Conservation (phyloP, 192 early-diverging fungal species). For the Neocallimastix lanati region DNA sequence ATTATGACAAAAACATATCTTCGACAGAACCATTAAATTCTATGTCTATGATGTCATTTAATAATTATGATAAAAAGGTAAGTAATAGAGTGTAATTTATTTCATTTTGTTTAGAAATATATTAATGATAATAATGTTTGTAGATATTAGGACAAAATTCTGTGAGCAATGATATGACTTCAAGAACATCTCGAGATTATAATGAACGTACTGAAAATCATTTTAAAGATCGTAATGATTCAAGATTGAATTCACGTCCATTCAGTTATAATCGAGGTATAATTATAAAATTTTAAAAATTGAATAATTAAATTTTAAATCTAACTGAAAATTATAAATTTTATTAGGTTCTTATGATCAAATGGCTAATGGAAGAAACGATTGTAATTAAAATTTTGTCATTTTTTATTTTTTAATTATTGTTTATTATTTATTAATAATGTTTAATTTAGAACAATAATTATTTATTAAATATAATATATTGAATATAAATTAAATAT, state of each 20-base stretch:
- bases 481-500: no score
- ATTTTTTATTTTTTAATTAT: no score
- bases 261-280: neutral
- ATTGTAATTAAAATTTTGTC: neutral
- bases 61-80: neutral
- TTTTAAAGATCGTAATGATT: neutral
- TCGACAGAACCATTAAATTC: neutral
- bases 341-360: neutral
- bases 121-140: neutral
- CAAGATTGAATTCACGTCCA: neutral
- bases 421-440: no score
- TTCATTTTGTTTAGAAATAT: no score
- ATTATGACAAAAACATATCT: neutral
- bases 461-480: neutral
- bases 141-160: neutral
- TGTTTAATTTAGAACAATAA: no score
- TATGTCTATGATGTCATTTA: neutral
- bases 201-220: neutral
- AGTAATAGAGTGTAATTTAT: no score
- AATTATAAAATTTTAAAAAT: neutral
- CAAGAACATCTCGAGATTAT: neutral
- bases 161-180: neutral
- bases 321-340: neutral
- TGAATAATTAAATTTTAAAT: no score
- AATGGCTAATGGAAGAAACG: neutral